phyloP scores from a whole-genome alignment of 805 yeast species.

The Lipomyces kockii region DNA sequence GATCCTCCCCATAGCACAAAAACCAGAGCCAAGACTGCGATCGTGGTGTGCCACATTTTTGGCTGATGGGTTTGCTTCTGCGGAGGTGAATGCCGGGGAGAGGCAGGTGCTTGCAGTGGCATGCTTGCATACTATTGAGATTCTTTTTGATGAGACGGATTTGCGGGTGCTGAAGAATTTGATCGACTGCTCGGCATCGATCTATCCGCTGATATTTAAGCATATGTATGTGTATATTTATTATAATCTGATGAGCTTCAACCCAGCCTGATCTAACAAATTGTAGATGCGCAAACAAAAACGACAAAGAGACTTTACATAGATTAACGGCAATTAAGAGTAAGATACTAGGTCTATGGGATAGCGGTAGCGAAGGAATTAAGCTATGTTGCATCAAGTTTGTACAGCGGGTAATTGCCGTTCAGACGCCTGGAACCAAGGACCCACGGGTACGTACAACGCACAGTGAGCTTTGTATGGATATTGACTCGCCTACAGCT shows the following conservation, averaged over 20 bases:
- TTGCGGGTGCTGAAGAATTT: constrained; percentile 46
- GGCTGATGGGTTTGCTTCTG: constrained; percentile 46
- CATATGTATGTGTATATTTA: constrained; percentile 46
- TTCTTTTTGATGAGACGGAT: constrained; percentile 41
- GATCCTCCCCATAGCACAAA: constrained; percentile 46
- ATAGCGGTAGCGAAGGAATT: constrained; percentile 52
- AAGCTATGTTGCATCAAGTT: constrained; percentile 76
- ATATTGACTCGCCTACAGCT: constrained; percentile 12
- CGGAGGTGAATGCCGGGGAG: constrained; percentile 35
- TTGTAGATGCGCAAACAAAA: constrained; percentile 46
- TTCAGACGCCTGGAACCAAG: constrained; percentile 54
- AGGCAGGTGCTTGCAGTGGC: constrained; percentile 41
- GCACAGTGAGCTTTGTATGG: background rate
- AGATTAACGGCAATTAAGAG: constrained; percentile 60
- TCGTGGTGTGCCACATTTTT: constrained; percentile 48
- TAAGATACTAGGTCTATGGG: constrained; percentile 65
- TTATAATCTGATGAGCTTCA: background rate
- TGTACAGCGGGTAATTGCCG: constrained; percentile 60
- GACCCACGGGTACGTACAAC: constrained; percentile 44
- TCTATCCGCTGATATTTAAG: constrained; percentile 55
- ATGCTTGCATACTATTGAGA: constrained; percentile 41
- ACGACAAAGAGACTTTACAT: constrained; percentile 57
- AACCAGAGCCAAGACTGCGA: constrained; percentile 43
- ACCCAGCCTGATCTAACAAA: background rate
- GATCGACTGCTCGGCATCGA: constrained; percentile 49